Evolutionary conservation across 2,329 filamentous ascomycete species (phyloP).

Genomic region (Ceratocystis smalleyi): DNA sequence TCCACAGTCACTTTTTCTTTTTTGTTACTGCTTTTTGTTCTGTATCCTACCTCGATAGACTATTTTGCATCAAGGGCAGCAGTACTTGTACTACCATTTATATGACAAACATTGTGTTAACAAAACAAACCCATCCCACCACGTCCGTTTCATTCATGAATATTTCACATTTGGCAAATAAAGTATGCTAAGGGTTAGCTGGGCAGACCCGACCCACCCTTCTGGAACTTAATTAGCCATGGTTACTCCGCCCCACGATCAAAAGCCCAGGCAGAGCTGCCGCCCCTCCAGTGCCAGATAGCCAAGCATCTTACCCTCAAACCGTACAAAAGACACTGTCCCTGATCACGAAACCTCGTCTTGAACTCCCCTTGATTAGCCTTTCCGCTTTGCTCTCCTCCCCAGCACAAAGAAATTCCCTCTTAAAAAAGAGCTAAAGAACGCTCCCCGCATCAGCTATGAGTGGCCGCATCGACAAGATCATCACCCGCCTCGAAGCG

Average conservation of each 20-base stretch:
- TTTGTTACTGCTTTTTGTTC: not conserved
- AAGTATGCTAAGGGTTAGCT: conserved; percentile 5
- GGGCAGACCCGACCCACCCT: not conserved
- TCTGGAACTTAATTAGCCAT: not conserved
- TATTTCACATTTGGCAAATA: too few species aligned
- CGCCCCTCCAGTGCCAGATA: not conserved
- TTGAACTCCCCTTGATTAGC: not conserved
- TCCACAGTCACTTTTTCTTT: not conserved
- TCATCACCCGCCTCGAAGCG: conserved; percentile 55
- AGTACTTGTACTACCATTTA: not conserved
- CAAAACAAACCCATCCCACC: not conserved
- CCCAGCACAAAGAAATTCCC: not conserved
- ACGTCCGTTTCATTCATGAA: too few species aligned
- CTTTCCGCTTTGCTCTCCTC: too few species aligned
- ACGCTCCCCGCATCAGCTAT: conserved; percentile 2
- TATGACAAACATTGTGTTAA: not conserved
- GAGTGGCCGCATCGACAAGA: conserved; percentile 37
- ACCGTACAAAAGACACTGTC: not conserved
- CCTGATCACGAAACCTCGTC: not conserved
- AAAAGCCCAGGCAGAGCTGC: not conserved
- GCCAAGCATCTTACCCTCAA: not conserved
- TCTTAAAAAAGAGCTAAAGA: not conserved
- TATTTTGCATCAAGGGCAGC: not conserved
- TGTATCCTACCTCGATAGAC: not conserved
- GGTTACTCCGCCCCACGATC: conserved; percentile 13